Evolutionary conservation across 2,329 filamentous ascomycete genomes (phyloP).

Genomic region (Cladosporium sp.): DNA sequence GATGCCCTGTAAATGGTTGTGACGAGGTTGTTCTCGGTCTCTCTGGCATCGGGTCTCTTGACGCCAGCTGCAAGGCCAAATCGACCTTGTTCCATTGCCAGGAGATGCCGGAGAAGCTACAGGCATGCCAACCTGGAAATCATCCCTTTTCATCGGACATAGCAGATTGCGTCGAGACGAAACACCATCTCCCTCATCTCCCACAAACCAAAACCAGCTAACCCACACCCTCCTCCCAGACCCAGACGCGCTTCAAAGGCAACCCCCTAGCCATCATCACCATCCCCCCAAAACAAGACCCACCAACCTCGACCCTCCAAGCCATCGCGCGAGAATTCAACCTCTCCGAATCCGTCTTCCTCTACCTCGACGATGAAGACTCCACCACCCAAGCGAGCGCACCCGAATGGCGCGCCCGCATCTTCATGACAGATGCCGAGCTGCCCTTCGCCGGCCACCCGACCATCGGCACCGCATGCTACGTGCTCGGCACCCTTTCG

Average conservation of each 20-base stretch:
- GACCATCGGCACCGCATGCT: slow-evolving; percentile 53
- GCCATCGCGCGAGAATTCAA: slow-evolving; percentile 55
- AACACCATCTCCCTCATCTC: too few relatives aligned
- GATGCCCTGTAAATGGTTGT: too few relatives aligned
- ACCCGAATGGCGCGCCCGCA: slow-evolving; percentile 46
- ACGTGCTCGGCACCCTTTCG: slow-evolving; percentile 36
- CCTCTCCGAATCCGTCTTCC: slow-evolving; percentile 54
- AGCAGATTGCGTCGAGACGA: too few relatives aligned
- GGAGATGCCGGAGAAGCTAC: too few relatives aligned
- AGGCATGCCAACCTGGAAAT: too few relatives aligned
- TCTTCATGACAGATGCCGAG: slow-evolving; percentile 50
- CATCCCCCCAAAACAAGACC: slow-evolving; percentile 32
- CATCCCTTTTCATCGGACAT: too few relatives aligned
- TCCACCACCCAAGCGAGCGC: slow-evolving; percentile 14
- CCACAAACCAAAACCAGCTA: background rate
- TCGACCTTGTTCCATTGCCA: too few relatives aligned
- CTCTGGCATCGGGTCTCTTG: too few relatives aligned
- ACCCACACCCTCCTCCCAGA: slow-evolving; percentile 1
- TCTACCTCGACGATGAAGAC: slow-evolving; percentile 35
- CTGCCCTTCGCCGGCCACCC: slow-evolving; percentile 57
- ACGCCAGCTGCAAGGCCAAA: too few relatives aligned
- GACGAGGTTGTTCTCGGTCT: too few relatives aligned
- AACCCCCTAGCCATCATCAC: slow-evolving; percentile 56
- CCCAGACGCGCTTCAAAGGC: slow-evolving; percentile 43
- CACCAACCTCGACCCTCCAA: slow-evolving; percentile 50